A percentile compares a stretch with the other conserved stretches of the same genome.
Evolutionary conservation across 805 yeast genomes (phyloP).

Genomic region (Starmerella powellii): DNA sequence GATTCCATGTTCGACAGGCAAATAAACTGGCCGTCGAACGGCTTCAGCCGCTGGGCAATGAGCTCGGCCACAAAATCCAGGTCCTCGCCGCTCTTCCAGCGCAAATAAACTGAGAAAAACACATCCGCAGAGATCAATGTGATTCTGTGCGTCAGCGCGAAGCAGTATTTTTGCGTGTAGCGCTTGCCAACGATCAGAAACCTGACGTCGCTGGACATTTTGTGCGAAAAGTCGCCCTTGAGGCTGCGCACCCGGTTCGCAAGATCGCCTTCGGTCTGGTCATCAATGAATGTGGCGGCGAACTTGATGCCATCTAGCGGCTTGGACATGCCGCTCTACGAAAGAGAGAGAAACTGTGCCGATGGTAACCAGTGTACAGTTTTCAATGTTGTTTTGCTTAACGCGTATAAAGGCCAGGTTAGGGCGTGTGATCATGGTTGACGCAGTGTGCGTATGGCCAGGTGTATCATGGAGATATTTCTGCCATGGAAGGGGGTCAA

Average conservation of each 20-base stretch:
- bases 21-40: slow-evolving; percentile 29
- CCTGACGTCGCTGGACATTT: slow-evolving; percentile 15
- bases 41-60: slow-evolving; percentile 17
- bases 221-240: slow-evolving; percentile 19
- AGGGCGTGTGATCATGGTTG: no score
- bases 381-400: no score
- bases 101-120: slow-evolving; percentile 35
- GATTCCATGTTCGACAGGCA: slow-evolving; percentile 32
- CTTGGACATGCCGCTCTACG: slow-evolving; percentile 3
- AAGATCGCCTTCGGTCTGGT: slow-evolving; percentile 14
- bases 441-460: no score
- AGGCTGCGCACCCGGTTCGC: slow-evolving; percentile 14
- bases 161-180: slow-evolving; percentile 43
- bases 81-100: slow-evolving; percentile 42
- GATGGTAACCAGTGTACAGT: no score
- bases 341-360: no score
- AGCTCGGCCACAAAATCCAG: slow-evolving; percentile 23
- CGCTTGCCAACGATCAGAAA: slow-evolving; percentile 43
- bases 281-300: slow-evolving; percentile 16
- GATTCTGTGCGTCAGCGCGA: slow-evolving; percentile 43
- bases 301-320: slow-evolving; percentile 14
- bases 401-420: no score
- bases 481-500: no score
- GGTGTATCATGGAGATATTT: no score
- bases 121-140: slow-evolving; percentile 40